A percentile compares a stretch with the other conserved stretches of the same genome.
phyloP scores from a whole-genome alignment of 2,329 filamentous ascomycete genomes.

The Pseudogymnoascus sp. region DNA sequence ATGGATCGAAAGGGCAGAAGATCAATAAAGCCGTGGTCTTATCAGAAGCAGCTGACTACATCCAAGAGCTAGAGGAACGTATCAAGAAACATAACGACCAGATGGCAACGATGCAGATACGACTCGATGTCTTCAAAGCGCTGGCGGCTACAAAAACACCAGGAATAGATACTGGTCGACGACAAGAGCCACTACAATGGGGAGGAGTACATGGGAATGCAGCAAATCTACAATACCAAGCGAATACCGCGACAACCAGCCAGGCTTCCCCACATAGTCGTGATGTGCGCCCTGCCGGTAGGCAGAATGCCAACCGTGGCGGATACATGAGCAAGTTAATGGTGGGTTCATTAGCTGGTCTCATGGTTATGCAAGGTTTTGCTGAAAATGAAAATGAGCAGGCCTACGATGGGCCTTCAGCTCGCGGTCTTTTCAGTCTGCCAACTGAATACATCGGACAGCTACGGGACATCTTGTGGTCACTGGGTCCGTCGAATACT shows the following conservation, averaged over 20 bases:
- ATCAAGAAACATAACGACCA: conserved; percentile 77
- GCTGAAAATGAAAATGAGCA: conserved; percentile 44
- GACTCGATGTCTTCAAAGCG: conserved; percentile 67
- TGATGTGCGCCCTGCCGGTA: conserved; percentile 46
- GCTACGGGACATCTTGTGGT: conserved; percentile 37
- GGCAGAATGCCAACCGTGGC: conserved; percentile 44
- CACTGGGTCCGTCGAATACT: conserved; percentile 36
- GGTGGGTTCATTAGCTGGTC: conserved; percentile 81
- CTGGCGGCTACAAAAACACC: conserved; percentile 74
- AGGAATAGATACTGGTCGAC: conserved; percentile 51
- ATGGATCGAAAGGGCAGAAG: not conserved
- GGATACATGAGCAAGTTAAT: conserved; percentile 70
- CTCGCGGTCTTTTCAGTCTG: conserved; percentile 55
- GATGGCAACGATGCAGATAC: conserved; percentile 67
- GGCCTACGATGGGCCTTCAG: conserved; percentile 49
- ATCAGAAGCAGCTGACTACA: conserved; percentile 94
- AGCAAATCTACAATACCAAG: conserved; percentile 19
- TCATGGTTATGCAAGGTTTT: conserved; percentile 85
- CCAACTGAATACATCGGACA: conserved; percentile 50
- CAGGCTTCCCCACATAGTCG: conserved; percentile 40
- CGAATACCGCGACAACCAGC: conserved; percentile 25
- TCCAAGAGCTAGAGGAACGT: conserved; percentile 83
- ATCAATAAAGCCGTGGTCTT: conserved; percentile 43
- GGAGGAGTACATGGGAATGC: conserved; percentile 14
- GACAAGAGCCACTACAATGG: conserved; percentile 34